phyloP scores from a whole-genome alignment of 2,329 filamentous ascomycete species.

The Teratosphaeria gauchensis region DNA sequence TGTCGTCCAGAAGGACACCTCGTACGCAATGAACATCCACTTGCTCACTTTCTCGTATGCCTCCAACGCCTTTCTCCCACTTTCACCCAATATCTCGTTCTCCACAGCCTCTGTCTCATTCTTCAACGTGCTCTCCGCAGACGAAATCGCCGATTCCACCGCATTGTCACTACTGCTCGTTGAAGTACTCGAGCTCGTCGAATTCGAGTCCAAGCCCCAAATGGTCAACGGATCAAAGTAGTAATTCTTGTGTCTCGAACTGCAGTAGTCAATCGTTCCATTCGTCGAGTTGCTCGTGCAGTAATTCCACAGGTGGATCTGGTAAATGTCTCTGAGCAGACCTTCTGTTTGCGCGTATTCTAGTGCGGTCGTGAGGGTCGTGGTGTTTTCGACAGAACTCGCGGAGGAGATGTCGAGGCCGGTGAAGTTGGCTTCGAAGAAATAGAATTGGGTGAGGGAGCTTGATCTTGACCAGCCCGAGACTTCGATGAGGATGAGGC shows the following conservation, averaged over 20 bases:
- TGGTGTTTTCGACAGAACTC: conserved; percentile 17
- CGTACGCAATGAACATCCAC: conserved; percentile 76
- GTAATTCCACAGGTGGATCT: conserved; percentile 76
- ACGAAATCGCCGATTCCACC: conserved; percentile 20
- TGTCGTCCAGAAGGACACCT: conserved; percentile 62
- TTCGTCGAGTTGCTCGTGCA: conserved; percentile 50
- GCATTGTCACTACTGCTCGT: conserved; percentile 11
- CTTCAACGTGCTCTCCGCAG: conserved; percentile 38
- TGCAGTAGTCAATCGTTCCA: conserved; percentile 52
- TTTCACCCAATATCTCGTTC: conserved; percentile 48
- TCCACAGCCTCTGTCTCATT: conserved; percentile 34
- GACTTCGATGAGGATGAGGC: conserved; percentile 49
- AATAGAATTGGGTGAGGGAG: conserved; percentile 43
- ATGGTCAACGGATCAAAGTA: conserved; percentile 61
- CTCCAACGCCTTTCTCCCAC: conserved; percentile 57
- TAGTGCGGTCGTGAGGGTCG: conserved; percentile 28
- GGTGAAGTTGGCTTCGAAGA: conserved; percentile 38
- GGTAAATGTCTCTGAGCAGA: conserved; percentile 64
- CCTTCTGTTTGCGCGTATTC: conserved; percentile 26
- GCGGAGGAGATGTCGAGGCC: conserved; percentile 22
- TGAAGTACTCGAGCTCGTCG: conserved; percentile 13
- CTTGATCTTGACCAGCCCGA: conserved; percentile 44
- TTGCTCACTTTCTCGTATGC: conserved; percentile 64
- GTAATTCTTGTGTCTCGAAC: conserved; percentile 63
- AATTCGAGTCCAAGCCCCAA: conserved; percentile 48